phyloP scores from a whole-genome alignment of 805 yeast genomes.

The Pichia gijzeniarum region DNA sequence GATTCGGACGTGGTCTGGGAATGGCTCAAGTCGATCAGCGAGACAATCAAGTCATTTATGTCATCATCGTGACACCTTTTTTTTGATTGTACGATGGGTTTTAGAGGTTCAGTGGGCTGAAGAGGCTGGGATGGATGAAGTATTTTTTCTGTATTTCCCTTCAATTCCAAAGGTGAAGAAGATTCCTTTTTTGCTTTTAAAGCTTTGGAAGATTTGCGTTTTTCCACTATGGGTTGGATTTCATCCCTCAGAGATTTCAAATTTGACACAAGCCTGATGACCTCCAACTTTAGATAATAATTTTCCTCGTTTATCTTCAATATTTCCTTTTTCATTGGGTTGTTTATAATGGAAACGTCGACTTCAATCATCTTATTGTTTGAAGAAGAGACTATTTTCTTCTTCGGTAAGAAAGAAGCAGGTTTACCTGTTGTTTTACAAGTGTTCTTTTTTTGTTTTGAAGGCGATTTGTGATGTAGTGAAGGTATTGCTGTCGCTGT shows the following conservation, averaged over 20 bases:
- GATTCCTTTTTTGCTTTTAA: not conserved
- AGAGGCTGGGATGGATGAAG: not conserved
- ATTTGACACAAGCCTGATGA: constrained; percentile 39
- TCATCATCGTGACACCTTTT: constrained; percentile 30
- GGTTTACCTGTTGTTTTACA: no score
- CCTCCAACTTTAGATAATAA: constrained; percentile 36
- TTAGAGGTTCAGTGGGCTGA: no score
- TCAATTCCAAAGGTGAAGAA: constrained; percentile 9
- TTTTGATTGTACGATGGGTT: not conserved
- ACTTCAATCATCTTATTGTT: constrained; percentile 12
- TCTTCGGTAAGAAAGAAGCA: no score
- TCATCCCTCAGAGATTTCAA: constrained; percentile 31
- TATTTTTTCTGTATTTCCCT: not conserved
- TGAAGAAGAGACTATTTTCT: no score
- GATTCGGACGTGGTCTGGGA: constrained; percentile 12
- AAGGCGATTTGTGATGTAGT: no score
- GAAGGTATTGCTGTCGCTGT: no score
- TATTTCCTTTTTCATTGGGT: constrained; percentile 36
- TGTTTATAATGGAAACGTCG: constrained; percentile 21
- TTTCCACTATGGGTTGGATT: not conserved
- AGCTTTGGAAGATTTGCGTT: not conserved
- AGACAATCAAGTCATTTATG: constrained; percentile 31
- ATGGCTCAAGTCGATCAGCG: constrained; percentile 30
- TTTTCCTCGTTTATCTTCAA: constrained; percentile 40
- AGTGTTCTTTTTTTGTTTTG: no score